Evolutionary conservation across 352 stramenopile species (phyloP), one percentile per base, ranked within the genome.

Genomic region (Pythium phragmiticola): DNA sequence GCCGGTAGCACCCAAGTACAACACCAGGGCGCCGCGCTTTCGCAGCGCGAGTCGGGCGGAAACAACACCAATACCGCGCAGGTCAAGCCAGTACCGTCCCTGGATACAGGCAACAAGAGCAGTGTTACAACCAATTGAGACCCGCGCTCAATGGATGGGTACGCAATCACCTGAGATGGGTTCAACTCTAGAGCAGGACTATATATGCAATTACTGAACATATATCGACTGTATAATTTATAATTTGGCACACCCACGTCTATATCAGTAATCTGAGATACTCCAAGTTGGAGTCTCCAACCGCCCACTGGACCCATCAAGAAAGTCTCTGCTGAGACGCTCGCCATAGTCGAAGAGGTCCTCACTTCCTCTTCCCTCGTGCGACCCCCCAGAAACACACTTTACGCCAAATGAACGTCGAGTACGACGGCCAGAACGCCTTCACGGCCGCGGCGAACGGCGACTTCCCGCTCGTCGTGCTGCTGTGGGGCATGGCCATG

Each of bases 401-500:
- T n/a, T 33, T 41, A 1, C 19, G 4, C 6, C 3, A 7, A 12
- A 88, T 88, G 82, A 70, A 84, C 53, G 76, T 90, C 51, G 49
- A 78, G 57, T 94, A 88, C 74, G 75, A 89, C 57, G 82, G 80
- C 3, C 82, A 89, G 71, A 86, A 87, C 52, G 83, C 77, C 33
- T 91, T 91, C 65, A 74, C 72, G n/a, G 85, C 85, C 6, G 78
- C 80, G 13, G 78, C 81, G 21, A 92, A 92, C 66, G 85, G 85
- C 28, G 83, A 94, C 66, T 94, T 94, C 57, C 86, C 86, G 48
- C 83, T 94, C 14, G 80, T 94, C 17, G 86, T 94, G 51, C 70
- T 94, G 57, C 72, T 94, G 5, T 94, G 86, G 86, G 85, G 86
- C 11, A 94, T 94, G 83, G 80, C 83, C 7, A 84, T 90, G 70